Evolutionary conservation across 495 filamentous ascomycete species (phyloP).

Genomic region (Penicillium coprophilum): DNA sequence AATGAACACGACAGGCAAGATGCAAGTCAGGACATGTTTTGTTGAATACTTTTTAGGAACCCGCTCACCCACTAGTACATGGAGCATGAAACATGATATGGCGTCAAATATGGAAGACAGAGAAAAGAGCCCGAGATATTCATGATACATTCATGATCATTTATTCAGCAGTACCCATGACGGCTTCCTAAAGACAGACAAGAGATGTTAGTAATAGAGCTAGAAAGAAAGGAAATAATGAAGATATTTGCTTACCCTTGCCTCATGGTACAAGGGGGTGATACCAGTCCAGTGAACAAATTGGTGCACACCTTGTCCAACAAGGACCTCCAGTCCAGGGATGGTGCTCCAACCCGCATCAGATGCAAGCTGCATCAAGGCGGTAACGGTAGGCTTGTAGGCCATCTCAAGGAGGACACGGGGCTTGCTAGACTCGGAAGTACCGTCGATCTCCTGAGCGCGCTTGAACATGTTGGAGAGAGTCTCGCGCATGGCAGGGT

Average conservation of each 20-base stretch:
- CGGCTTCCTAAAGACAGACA: constrained; percentile 23
- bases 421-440: constrained; percentile 27
- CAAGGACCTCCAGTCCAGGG: constrained; percentile 84
- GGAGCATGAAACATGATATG: constrained; percentile 1
- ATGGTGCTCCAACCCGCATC: constrained; percentile 83
- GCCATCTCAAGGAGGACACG: constrained; percentile 91
- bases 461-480: constrained; percentile 63
- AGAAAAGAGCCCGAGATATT: neutral
- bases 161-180: constrained; percentile 23
- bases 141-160: constrained; percentile 13
- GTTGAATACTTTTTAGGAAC: neutral
- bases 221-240: neutral
- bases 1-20: neutral
- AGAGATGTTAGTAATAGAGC: constrained; percentile 1
- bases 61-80: constrained; percentile 1
- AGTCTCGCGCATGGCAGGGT: constrained; percentile 65
- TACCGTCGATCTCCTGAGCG: constrained; percentile 41
- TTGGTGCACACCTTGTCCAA: constrained; percentile 84
- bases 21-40: neutral
- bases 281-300: constrained; percentile 81
- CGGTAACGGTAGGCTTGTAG: constrained; percentile 82
- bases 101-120: constrained; percentile 3
- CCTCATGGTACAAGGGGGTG: constrained; percentile 64
- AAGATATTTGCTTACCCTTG: constrained; percentile 41
- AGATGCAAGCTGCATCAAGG: constrained; percentile 80